Percentiles rank a stretch among this genome's conserved stretches.
phyloP scores from a whole-genome alignment of 768 basidiomycete genomes.

The Phlegmacium glaucopus region DNA sequence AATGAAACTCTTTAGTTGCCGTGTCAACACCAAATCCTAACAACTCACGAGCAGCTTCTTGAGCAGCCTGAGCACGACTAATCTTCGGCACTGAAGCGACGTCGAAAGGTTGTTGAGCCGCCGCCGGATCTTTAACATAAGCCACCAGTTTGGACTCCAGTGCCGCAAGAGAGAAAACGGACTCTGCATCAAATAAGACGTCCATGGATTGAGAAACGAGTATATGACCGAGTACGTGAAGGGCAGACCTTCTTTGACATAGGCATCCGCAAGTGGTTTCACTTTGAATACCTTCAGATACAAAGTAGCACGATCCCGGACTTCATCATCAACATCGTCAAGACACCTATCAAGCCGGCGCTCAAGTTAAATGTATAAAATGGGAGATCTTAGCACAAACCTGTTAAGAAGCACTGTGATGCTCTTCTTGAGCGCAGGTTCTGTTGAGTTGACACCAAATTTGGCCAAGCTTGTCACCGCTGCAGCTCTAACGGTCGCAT shows the following conservation, averaged over 20 bases:
- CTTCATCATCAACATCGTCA: constrained; percentile 98
- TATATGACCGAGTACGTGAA: not conserved
- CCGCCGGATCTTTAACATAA: constrained; percentile 82
- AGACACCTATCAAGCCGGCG: constrained; percentile 59
- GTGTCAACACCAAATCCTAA: not conserved
- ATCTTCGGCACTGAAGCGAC: constrained; percentile 86
- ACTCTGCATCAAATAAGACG: constrained; percentile 54
- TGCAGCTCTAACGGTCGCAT: constrained; percentile 95
- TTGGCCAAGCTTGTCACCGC: constrained; percentile 94
- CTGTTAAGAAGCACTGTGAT: constrained; percentile 83
- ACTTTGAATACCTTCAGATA: constrained; percentile 85
- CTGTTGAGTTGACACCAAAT: constrained; percentile 88
- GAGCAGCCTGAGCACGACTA: constrained; percentile 87
- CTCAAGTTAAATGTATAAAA: constrained; percentile 3
- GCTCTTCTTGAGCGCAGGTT: constrained; percentile 76
- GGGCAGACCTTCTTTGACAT: constrained; percentile 83
- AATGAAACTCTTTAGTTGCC: constrained; percentile 5
- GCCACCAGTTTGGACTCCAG: constrained; percentile 91
- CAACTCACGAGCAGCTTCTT: constrained; percentile 78
- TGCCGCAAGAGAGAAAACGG: constrained; percentile 86
- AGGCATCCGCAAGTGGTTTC: constrained; percentile 75
- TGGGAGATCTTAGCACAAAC: constrained; percentile 35
- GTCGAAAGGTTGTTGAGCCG: constrained; percentile 77
- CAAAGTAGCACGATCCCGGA: constrained; percentile 94
- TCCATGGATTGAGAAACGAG: not conserved